These are phyloP conservation scores for Cystobasidium tubakii DNA, from an alignment of 768 basidiomycete species.

Conservation along the genomic window DNA sequence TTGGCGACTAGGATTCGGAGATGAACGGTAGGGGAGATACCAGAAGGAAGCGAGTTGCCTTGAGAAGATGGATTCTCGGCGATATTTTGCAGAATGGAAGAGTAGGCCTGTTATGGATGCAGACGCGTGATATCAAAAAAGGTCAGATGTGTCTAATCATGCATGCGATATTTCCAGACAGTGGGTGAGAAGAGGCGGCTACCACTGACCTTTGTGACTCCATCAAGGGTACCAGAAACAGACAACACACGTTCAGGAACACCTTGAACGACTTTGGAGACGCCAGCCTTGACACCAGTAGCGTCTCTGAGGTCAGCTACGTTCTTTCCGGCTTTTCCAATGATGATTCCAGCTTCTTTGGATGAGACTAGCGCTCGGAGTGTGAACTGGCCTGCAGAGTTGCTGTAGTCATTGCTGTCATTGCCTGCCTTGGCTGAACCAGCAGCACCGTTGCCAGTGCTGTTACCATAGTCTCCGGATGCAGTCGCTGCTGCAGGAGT, in stretches of 20 bases:
- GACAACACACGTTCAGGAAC: conserved; percentile 97
- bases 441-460: not conserved
- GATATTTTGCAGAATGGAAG: conserved; percentile 72
- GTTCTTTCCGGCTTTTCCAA: conserved; percentile 93
- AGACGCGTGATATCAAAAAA: not conserved
- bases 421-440: not conserved
- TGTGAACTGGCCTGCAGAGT: conserved; percentile 16
- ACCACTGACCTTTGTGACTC: conserved; percentile 71
- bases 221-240: conserved; percentile 84
- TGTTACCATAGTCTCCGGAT: not conserved
- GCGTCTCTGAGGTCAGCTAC: conserved; percentile 93
- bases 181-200: not conserved
- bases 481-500: not conserved
- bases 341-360: conserved; percentile 84
- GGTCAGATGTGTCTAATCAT: too few relatives aligned
- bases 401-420: not conserved
- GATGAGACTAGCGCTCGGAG: conserved; percentile 27
- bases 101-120: conserved; percentile 65
- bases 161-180: too few relatives aligned
- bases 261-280: conserved; percentile 95
- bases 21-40: conserved; percentile 62
- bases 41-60: conserved; percentile 57
- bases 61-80: conserved; percentile 59
- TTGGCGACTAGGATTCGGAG: conserved; percentile 97
- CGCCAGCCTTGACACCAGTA: conserved; percentile 95